These are phyloP conservation scores for Piper betle DNA, from an alignment of 164 flowering plant species.

Conservation along the genomic window DNA sequence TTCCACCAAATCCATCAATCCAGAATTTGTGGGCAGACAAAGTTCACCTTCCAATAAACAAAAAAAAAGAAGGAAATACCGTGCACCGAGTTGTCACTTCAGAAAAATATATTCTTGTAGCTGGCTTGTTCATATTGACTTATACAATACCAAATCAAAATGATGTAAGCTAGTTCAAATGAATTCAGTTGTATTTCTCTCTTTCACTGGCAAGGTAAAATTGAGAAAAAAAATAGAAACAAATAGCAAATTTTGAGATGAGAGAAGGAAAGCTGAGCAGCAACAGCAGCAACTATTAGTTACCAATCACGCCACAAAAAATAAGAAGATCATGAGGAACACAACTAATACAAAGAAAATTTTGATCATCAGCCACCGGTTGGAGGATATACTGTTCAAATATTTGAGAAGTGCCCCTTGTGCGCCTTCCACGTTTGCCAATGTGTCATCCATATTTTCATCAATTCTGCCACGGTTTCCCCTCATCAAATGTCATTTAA, in stretches of 20 bases:
- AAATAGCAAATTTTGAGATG: neutral
- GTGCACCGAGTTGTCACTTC: no score
- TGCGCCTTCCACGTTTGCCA: constrained; percentile 89
- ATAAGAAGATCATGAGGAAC: constrained; percentile 79
- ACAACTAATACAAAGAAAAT: constrained; percentile 77
- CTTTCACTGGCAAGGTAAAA: neutral
- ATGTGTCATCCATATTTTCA: constrained; percentile 88
- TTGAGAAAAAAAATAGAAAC: neutral
- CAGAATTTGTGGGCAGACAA: no score
- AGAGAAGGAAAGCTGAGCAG: neutral
- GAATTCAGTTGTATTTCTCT: neutral
- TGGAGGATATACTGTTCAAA: constrained; percentile 79
- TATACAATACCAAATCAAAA: neutral
- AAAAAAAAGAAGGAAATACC: no score
- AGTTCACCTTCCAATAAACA: no score
- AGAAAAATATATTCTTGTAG: no score
- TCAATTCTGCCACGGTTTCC: constrained; percentile 48
- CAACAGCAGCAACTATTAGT: neutral
- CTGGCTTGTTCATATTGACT: neutral
- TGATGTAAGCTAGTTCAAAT: neutral
- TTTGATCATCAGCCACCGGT: constrained; percentile 93
- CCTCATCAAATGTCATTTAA: neutral
- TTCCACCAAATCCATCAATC: no score
- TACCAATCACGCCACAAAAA: constrained; percentile 60
- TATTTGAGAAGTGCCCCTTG: constrained; percentile 66